These are phyloP conservation scores for Solanum etuberosum DNA, from an alignment of 257 asterid species.

Conservation along the genomic window DNA sequence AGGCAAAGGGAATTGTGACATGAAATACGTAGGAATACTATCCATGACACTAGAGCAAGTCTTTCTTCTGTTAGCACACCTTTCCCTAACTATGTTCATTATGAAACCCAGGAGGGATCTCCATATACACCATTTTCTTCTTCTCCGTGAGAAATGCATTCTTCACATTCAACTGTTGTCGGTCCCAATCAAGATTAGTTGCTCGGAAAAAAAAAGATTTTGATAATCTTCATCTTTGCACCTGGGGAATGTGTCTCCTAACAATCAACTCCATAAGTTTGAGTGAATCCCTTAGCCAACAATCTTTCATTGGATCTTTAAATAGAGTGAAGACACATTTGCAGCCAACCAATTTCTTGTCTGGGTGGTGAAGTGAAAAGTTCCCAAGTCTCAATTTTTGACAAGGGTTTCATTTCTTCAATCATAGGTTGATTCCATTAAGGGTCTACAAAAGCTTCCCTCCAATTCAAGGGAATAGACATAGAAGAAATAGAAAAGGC, in stretches of 20 bases:
- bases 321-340: not conserved
- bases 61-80: not conserved
- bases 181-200: not conserved
- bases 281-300: not conserved
- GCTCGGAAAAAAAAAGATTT: not conserved
- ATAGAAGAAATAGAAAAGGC: not conserved
- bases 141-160: not conserved
- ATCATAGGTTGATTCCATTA: not conserved
- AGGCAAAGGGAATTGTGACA: not conserved
- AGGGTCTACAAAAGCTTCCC: not conserved
- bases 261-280: not conserved
- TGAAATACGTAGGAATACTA: not conserved
- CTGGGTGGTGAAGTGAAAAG: not conserved
- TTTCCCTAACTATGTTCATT: not conserved
- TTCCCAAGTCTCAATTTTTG: not conserved
- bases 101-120: not conserved
- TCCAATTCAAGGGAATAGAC: not conserved
- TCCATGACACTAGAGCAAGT: not conserved
- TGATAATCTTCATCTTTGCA: not conserved
- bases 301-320: not conserved
- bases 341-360: not conserved
- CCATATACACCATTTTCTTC: not conserved
- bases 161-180: not conserved
- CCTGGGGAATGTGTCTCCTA: not conserved
- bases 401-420: not conserved